phyloP scores from a whole-genome alignment of 2,329 filamentous ascomycete species.

The Whalleya microplaca region DNA sequence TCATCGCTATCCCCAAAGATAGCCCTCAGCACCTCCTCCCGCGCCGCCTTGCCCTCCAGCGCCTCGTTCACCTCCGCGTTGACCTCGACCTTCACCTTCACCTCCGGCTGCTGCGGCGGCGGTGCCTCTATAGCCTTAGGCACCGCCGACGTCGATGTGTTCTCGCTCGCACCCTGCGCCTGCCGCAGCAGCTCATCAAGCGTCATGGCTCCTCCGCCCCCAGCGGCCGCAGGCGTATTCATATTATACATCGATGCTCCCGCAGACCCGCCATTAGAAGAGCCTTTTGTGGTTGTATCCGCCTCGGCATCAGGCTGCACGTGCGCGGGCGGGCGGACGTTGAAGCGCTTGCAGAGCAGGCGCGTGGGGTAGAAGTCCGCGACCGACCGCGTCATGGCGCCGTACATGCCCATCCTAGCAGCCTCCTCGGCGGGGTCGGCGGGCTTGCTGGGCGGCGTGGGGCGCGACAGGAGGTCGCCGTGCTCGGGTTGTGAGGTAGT shows the following conservation, averaged over 20 bases:
- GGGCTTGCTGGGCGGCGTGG: slow-evolving; percentile 54
- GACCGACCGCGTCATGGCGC: slow-evolving; percentile 76
- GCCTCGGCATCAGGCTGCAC: slow-evolving; percentile 58
- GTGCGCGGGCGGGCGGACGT: slow-evolving; percentile 76
- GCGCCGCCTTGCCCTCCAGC: slow-evolving; percentile 72
- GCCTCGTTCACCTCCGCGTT: slow-evolving; percentile 79
- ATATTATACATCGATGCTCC: background rate
- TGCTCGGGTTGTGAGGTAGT: slow-evolving; percentile 40
- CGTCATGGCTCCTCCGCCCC: slow-evolving; percentile 33
- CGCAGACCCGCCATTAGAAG: slow-evolving; percentile 2
- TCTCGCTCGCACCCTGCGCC: slow-evolving; percentile 23
- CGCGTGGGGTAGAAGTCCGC: slow-evolving; percentile 78
- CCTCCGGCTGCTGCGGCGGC: slow-evolving; percentile 11
- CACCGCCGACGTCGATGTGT: background rate
- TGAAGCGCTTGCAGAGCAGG: slow-evolving; percentile 92
- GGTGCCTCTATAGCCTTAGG: slow-evolving; percentile 8
- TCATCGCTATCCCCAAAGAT: slow-evolving; percentile 90
- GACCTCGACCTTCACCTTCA: slow-evolving; percentile 46
- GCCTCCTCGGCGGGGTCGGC: slow-evolving; percentile 83
- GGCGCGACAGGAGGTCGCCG: slow-evolving; percentile 46
- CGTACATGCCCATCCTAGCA: slow-evolving; percentile 90
- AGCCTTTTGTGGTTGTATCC: slow-evolving; percentile 17
- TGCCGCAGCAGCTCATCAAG: slow-evolving; percentile 37
- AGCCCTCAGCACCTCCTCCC: slow-evolving; percentile 84
- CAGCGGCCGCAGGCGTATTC: slow-evolving; percentile 2